Conservation (phyloP, 2,329 filamentous ascomycete genomes). For the Grosmannia huntii region DNA sequence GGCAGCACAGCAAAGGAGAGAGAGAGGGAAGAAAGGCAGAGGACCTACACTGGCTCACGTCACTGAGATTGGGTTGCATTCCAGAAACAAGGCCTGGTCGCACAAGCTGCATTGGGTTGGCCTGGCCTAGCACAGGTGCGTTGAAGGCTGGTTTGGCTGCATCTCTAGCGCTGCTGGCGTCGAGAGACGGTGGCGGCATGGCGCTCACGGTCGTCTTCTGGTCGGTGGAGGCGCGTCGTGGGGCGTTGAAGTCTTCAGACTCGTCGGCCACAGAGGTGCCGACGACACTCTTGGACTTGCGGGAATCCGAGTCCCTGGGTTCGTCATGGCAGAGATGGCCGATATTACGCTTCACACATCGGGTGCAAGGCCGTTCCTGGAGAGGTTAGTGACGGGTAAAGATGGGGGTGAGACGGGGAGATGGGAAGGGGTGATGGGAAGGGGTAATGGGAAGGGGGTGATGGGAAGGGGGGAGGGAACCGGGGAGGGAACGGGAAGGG, state of each 20-base stretch:
- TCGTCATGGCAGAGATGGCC: constrained; percentile 98
- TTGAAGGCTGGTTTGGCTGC: constrained; percentile 31
- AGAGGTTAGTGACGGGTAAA: background rate
- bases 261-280: constrained; percentile 47
- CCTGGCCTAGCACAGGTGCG: constrained; percentile 32
- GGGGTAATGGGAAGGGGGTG: background rate
- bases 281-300: constrained; percentile 61
- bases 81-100: constrained; percentile 59
- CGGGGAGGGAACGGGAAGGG: too few relatives aligned
- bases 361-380: constrained; percentile 88
- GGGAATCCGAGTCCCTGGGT: constrained; percentile 70
- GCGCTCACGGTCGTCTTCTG: constrained; percentile 31
- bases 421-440: too few relatives aligned
- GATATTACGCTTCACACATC: constrained; percentile 97
- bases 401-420: background rate
- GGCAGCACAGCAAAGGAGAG: too few relatives aligned
- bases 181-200: constrained; percentile 41
- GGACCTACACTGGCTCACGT: constrained; percentile 60
- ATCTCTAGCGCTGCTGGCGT: constrained; percentile 19
- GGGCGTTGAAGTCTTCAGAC: constrained; percentile 40
- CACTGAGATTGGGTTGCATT: constrained; percentile 47
- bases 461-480: too few relatives aligned
- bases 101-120: constrained; percentile 51
- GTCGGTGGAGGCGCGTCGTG: constrained; percentile 41
- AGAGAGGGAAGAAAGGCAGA: background rate